These are phyloP conservation scores for Neurospora sp. DNA, from an alignment of 2,329 filamentous ascomycete species.

Conservation along the genomic window DNA sequence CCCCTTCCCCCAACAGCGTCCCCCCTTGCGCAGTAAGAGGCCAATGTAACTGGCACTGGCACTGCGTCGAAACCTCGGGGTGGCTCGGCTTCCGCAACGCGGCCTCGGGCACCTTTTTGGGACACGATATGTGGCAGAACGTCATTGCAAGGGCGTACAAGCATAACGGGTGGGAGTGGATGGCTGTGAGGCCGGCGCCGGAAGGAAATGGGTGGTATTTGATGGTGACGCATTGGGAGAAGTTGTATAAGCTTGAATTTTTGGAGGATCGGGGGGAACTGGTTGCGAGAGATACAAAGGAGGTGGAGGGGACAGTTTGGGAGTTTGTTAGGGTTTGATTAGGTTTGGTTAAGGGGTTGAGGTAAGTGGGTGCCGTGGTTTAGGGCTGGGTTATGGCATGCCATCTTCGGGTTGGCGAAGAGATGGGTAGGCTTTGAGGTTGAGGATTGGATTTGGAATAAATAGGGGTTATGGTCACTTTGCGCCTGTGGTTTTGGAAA, in stretches of 20 bases:
- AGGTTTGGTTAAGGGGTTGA: background rate
- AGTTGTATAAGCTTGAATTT: background rate
- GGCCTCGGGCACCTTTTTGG: slow-evolving; percentile 2
- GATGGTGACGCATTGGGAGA: background rate
- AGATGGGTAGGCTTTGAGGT: too few species aligned
- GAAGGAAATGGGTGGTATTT: background rate
- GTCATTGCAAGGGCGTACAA: background rate
- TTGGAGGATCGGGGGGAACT: background rate
- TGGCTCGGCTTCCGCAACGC: slow-evolving; percentile 4
- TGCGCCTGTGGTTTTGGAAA: background rate
- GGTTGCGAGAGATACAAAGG: background rate
- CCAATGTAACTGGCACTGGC: slow-evolving; percentile 2
- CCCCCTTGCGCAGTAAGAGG: too few species aligned
- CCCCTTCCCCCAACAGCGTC: too few species aligned
- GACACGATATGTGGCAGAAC: background rate
- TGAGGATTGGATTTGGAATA: too few species aligned
- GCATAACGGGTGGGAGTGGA: background rate
- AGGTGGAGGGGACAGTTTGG: background rate
- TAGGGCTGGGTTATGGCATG: too few species aligned
- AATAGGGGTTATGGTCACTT: background rate
- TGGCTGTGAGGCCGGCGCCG: background rate
- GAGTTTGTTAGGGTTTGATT: background rate
- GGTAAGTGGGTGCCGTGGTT: too few species aligned
- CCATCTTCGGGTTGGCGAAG: too few species aligned
- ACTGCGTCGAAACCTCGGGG: background rate